These are phyloP conservation scores for Pyracantha coccinea DNA, from an alignment of 331 rosid genomes.

Conservation along the genomic window DNA sequence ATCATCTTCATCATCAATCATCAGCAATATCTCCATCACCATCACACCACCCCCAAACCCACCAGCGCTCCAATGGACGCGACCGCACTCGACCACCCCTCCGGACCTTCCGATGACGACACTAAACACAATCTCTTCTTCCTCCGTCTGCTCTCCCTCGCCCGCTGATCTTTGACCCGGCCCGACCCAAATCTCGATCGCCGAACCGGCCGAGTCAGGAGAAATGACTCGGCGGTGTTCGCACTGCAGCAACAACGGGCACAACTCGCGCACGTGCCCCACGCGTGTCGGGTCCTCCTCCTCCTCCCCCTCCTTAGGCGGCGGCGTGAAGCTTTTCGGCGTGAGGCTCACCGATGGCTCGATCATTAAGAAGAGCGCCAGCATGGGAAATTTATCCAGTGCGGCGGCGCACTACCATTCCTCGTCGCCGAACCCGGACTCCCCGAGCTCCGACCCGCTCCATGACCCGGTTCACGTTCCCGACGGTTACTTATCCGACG, in stretches of 20 bases:
- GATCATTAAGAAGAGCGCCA: constrained; percentile 86
- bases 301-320: not conserved
- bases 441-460: constrained; percentile 47
- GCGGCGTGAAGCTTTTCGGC: constrained; percentile 65
- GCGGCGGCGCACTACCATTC: constrained; percentile 49
- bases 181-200: not conserved
- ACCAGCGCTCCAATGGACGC: no score
- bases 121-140: not conserved
- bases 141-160: not conserved
- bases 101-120: no score
- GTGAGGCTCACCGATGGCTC: constrained; percentile 91
- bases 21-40: constrained; percentile 2
- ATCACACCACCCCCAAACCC: no score
- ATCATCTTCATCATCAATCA: not conserved
- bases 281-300: constrained; percentile 31
- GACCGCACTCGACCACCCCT: no score
- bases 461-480: constrained; percentile 35
- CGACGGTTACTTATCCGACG: constrained; percentile 79
- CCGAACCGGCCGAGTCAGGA: constrained; percentile 34
- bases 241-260: constrained; percentile 96
- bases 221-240: constrained; percentile 95
- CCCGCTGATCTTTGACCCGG: not conserved
- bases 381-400: constrained; percentile 74
- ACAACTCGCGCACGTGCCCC: constrained; percentile 91
- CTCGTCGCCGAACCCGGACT: constrained; percentile 56